Conservation (phyloP, 805 yeast species). For the Schizosaccharomyces pombe region DNA sequence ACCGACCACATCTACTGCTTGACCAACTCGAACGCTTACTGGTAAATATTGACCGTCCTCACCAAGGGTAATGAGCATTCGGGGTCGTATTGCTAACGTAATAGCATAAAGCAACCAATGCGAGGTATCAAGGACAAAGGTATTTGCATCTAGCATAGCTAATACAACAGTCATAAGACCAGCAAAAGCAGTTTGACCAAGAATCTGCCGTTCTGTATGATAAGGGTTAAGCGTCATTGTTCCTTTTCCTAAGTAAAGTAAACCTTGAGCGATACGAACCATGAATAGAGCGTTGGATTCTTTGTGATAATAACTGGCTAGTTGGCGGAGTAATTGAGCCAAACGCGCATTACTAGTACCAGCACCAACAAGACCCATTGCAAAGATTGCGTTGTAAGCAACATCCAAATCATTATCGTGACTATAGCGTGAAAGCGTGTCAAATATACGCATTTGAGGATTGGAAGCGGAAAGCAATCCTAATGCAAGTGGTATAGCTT, state of each 20-base stretch:
- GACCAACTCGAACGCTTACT: slow-evolving; percentile 94
- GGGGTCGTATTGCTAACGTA: slow-evolving; percentile 74
- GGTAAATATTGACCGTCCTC: slow-evolving; percentile 75
- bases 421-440: slow-evolving; percentile 82
- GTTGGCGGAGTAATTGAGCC: slow-evolving; percentile 83
- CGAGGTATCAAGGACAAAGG: slow-evolving; percentile 44
- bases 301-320: slow-evolving; percentile 77
- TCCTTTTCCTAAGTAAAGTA: slow-evolving; percentile 89
- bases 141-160: slow-evolving; percentile 62
- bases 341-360: slow-evolving; percentile 97
- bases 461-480: slow-evolving; percentile 80
- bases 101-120: slow-evolving; percentile 70
- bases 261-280: slow-evolving; percentile 86
- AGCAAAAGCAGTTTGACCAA: slow-evolving; percentile 76
- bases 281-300: slow-evolving; percentile 77
- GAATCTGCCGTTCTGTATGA: slow-evolving; percentile 64
- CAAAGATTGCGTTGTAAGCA: slow-evolving; percentile 79
- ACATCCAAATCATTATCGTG: slow-evolving; percentile 89
- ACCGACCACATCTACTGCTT: slow-evolving; percentile 95
- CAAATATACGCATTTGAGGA: slow-evolving; percentile 93
- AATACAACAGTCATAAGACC: slow-evolving; percentile 66
- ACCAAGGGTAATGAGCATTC: slow-evolving; percentile 79
- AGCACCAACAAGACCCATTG: slow-evolving; percentile 96
- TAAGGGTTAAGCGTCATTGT: slow-evolving; percentile 74
- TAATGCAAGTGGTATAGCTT: slow-evolving; percentile 96